Conservation (phyloP, 257 asterid genomes). For the Coffea eugenioides region DNA sequence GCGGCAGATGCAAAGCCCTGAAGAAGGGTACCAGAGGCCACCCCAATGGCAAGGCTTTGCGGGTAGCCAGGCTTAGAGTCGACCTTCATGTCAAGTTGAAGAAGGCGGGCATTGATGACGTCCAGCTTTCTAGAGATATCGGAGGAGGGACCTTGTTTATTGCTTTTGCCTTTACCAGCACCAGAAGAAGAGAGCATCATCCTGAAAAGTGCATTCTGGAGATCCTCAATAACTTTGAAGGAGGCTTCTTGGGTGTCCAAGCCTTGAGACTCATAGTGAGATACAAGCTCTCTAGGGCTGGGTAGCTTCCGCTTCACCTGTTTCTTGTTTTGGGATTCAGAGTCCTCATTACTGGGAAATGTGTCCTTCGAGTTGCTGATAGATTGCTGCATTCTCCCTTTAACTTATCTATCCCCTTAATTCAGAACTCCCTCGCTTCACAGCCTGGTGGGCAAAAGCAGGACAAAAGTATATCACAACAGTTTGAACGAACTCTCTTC, state of each 20-base stretch:
- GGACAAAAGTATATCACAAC: background rate
- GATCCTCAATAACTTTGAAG: constrained; percentile 72
- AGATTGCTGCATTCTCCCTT: no score
- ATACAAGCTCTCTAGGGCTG: constrained; percentile 52
- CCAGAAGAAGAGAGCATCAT: constrained; percentile 28
- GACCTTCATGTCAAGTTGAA: constrained; percentile 63
- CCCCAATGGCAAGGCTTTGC: constrained; percentile 64
- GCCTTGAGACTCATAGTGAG: constrained; percentile 86
- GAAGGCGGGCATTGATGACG: constrained; percentile 55
- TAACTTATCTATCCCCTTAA: no score
- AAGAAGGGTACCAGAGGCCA: constrained; percentile 54
- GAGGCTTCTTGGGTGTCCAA: constrained; percentile 76
- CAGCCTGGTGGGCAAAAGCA: no score
- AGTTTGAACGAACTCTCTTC: background rate
- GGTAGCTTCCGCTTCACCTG: no score
- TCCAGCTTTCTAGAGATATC: constrained; percentile 63
- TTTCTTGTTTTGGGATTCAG: no score
- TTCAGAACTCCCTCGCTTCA: no score
- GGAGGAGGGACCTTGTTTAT: constrained; percentile 11
- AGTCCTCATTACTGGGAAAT: no score
- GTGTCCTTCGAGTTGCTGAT: no score
- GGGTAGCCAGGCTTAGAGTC: constrained; percentile 83
- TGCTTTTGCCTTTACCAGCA: constrained; percentile 28
- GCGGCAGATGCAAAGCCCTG: constrained; percentile 27
- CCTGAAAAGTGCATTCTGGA: constrained; percentile 73